These are phyloP conservation scores for Diplogelasinospora grovesii DNA, from an alignment of 495 filamentous ascomycete genomes.

Conservation along the genomic window DNA sequence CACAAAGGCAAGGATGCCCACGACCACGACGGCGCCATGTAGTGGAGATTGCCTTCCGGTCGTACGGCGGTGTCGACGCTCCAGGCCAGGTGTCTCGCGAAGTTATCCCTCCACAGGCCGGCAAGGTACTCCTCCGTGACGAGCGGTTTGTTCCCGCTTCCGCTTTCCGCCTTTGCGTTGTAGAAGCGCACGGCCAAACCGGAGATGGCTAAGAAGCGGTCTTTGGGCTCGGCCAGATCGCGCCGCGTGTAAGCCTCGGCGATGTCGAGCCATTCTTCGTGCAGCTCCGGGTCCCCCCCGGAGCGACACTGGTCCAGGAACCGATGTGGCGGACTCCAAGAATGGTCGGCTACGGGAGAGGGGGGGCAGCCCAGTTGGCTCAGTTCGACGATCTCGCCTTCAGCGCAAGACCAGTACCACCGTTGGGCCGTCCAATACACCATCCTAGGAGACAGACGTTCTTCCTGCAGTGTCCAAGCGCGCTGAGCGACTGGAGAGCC, in stretches of 20 bases:
- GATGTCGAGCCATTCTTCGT: slow-evolving; percentile 29
- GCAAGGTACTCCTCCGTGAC: slow-evolving; percentile 24
- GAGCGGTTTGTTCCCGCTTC: slow-evolving; percentile 4
- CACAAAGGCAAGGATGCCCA: slow-evolving; percentile 23
- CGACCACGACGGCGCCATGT: slow-evolving; percentile 27
- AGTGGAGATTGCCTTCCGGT: slow-evolving; percentile 12
- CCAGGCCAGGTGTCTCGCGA: slow-evolving; percentile 26
- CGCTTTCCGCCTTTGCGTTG: slow-evolving; percentile 19
- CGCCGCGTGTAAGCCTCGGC: slow-evolving; percentile 26
- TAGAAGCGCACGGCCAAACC: slow-evolving; percentile 29
- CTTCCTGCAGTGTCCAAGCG: slow-evolving; percentile 29
- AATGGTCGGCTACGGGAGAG: neutral
- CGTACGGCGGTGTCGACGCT: slow-evolving; percentile 15
- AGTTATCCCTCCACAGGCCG: slow-evolving; percentile 23
- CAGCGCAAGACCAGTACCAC: slow-evolving; percentile 29
- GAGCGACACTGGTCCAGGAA: slow-evolving; percentile 22
- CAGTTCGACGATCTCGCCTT: slow-evolving; percentile 18
- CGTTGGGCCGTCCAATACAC: slow-evolving; percentile 26
- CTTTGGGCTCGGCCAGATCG: slow-evolving; percentile 19
- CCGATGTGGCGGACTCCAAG: slow-evolving; percentile 19
- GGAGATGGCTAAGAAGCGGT: slow-evolving; percentile 26
- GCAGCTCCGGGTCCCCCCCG: slow-evolving; percentile 18
- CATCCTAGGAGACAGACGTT: slow-evolving; percentile 26
- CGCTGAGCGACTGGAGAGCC: slow-evolving; percentile 21
- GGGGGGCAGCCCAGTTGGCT: slow-evolving; percentile 4